Percentiles rank a stretch among this genome's conserved stretches.
Conservation (phyloP, 768 basidiomycete species). For the Amanita fuliginea region DNA sequence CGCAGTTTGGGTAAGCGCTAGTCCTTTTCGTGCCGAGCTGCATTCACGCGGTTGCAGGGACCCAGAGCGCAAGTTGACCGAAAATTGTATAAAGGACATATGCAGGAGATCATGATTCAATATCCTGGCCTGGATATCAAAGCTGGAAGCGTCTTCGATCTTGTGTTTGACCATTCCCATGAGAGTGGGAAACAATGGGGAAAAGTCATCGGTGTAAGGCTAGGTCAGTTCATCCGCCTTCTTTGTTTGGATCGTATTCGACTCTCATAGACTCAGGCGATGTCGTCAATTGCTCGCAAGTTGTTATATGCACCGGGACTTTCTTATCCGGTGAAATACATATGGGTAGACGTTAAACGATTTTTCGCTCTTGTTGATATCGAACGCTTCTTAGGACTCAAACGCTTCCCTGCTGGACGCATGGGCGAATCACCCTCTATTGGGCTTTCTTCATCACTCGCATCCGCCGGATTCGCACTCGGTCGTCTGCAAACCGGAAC, state of each 20-base stretch:
- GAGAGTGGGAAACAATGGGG: constrained; percentile 31
- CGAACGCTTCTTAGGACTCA: constrained; percentile 37
- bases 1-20: constrained; percentile 70
- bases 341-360: constrained; percentile 40
- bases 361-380: neutral
- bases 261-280: constrained; percentile 56
- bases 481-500: constrained; percentile 82
- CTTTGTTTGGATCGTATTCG: neutral
- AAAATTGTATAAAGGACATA: constrained; percentile 70
- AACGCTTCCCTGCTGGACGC: constrained; percentile 68
- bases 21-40: neutral
- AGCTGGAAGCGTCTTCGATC: constrained; percentile 69
- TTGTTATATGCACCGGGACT: constrained; percentile 86
- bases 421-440: constrained; percentile 60
- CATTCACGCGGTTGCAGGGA: constrained; percentile 38
- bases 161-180: constrained; percentile 46
- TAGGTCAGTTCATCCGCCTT: constrained; percentile 31
- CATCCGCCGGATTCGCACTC: constrained; percentile 67
- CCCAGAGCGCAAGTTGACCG: constrained; percentile 86
- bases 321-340: constrained; percentile 90
- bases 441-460: constrained; percentile 69
- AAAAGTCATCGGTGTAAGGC: constrained; percentile 49
- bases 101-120: constrained; percentile 57
- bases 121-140: constrained; percentile 63
- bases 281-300: constrained; percentile 62